Evolutionary conservation across 192 early-diverging fungal genomes (phyloP).

Genomic region (Oehlia diaphana): DNA sequence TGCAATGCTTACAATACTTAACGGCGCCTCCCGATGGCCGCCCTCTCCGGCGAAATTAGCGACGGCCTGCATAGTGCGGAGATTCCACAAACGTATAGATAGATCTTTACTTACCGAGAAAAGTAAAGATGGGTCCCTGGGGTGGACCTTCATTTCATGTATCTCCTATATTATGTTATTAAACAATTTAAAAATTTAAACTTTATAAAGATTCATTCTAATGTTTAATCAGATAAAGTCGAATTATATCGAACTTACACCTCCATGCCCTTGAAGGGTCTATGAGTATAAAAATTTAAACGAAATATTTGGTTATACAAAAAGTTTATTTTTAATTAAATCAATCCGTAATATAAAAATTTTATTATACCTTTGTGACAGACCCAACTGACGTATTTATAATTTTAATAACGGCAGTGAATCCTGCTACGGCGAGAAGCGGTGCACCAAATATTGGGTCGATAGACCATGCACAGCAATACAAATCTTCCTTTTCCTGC

Average conservation of each 20-base stretch:
- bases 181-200: too few species aligned
- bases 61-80: background rate
- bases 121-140: background rate
- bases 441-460: background rate
- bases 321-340: background rate
- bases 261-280: conserved; percentile 20
- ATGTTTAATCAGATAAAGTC: too few species aligned
- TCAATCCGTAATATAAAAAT: background rate
- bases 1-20: conserved; percentile 31
- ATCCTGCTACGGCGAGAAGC: conserved; percentile 12
- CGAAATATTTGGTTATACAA: background rate
- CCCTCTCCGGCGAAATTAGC: conserved; percentile 20
- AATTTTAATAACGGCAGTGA: conserved; percentile 13
- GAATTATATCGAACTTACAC: background rate
- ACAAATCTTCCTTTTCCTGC: conserved; percentile 23
- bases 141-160: conserved; percentile 26
- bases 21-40: conserved; percentile 21
- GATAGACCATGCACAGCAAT: conserved; percentile 19
- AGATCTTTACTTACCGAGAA: conserved; percentile 27
- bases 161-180: background rate
- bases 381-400: background rate
- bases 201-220: too few species aligned
- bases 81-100: conserved; percentile 27
- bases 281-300: background rate
- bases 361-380: background rate